Evolutionary conservation across 371 early-diverging fungal species (phyloP), one percentile per base, ranked within the genome.

Genomic region (Gilbertella persicaria): DNA sequence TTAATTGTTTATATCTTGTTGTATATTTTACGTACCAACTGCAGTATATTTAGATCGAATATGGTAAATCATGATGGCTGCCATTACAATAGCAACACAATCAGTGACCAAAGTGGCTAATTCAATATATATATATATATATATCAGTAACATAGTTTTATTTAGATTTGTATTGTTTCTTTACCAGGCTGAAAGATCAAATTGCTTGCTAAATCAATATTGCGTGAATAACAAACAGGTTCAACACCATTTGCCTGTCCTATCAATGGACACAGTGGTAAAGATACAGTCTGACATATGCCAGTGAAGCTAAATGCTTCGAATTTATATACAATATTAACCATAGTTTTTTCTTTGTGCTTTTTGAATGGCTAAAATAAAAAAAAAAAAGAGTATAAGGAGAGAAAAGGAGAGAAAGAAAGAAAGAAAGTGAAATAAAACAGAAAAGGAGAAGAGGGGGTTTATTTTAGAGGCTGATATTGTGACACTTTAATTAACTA

Each of bases 31-130:
- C 83, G 69, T 78, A 88, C 97, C 97, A 39, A 98, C 95, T 23
- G 98, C 98, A 9, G 97, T 98, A 75, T 95, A 96, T 80, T 98
- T 98, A 24, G 90, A 87, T 63, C 90, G 89, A 66, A 98, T 90
- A 68, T 97, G 96, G 65, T 88, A 91, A 66, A 98, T 94, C 97
- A 98, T 98, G 68, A 96, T 95, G 25, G 86, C 79, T 8, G 97
- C 90, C 98, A 98, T 98, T 59, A 95, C 68, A 55, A 98, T 79
- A 21, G 97, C 92, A 49, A 95, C 85, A 49, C 97, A 68, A 69
- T 96, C 89, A 53, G 94, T 89, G 26, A 96, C 88, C 20, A 96
- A 66, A 30, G 92, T 88, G 8, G 93, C 89, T 88, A 60, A 26
- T 21, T 43, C 2, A 33, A 12, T 49, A n/a, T n/a, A n/a, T n/a